Percentiles rank a stretch among this genome's conserved stretches.
Conservation (phyloP, 148 eudicot genomes). For the Oxyria digyna region DNA sequence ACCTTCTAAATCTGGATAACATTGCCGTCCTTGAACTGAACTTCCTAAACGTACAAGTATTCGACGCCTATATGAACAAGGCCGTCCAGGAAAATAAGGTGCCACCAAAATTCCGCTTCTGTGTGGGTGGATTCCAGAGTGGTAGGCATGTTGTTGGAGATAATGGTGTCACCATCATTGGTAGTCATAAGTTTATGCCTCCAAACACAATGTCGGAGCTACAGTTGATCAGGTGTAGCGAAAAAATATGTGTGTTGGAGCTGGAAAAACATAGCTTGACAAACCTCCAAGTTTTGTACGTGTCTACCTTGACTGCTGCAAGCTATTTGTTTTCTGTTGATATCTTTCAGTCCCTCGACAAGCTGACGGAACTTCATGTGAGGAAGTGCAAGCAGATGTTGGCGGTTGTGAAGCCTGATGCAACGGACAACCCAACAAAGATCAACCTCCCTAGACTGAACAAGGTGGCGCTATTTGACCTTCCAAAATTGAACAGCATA, state of each 20-base stretch:
- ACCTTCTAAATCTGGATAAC: constrained; percentile 8
- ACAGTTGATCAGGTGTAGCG: not conserved
- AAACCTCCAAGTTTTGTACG: not conserved
- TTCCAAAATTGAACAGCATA: constrained; percentile 19
- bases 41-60: constrained; percentile 14
- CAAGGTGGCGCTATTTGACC: constrained; percentile 12
- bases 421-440: no score
- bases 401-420: no score
- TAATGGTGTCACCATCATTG: not conserved
- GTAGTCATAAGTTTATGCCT: not conserved
- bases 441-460: constrained; percentile 11
- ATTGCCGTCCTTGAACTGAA: constrained; percentile 13
- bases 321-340: constrained; percentile 17
- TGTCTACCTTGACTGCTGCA: constrained; percentile 9
- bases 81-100: not conserved
- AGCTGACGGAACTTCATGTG: constrained; percentile 17
- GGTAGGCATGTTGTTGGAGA: not conserved
- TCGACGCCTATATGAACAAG: constrained; percentile 7
- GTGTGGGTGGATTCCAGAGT: constrained; percentile 14
- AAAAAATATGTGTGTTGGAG: not conserved
- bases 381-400: constrained; percentile 17
- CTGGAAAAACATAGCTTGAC: not conserved
- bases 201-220: not conserved
- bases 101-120: constrained; percentile 9
- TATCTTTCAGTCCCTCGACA: constrained; percentile 14